Conservation (phyloP, 2,329 filamentous ascomycete species). For the Botrytis porri region DNA sequence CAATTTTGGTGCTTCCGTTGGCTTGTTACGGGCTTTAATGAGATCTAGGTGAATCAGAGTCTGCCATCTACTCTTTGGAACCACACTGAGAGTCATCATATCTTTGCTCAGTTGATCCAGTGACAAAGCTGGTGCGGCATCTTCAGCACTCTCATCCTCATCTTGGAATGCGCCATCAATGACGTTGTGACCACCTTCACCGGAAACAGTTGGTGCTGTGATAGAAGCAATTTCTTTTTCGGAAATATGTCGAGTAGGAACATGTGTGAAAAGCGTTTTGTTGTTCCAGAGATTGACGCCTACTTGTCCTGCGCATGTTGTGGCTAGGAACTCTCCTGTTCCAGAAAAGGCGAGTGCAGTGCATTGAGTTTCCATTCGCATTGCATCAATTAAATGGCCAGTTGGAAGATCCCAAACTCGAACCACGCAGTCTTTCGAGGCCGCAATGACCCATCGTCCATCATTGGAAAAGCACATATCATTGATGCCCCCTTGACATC, state of each 20-base stretch:
- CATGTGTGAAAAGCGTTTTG: constrained; percentile 82
- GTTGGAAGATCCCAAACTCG: constrained; percentile 95
- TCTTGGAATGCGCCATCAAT: constrained; percentile 73
- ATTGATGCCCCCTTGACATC: constrained; percentile 68
- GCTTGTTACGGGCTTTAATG: constrained; percentile 89
- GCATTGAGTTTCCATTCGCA: constrained; percentile 74
- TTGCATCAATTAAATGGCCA: constrained; percentile 89
- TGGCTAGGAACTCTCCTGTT: constrained; percentile 92
- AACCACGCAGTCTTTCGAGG: constrained; percentile 75
- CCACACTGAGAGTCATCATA: constrained; percentile 83
- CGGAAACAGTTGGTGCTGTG: constrained; percentile 70
- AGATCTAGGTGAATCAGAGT: constrained; percentile 88
- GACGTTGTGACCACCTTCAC: constrained; percentile 73
- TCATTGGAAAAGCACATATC: constrained; percentile 90
- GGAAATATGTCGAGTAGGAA: constrained; percentile 80
- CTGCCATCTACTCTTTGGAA: constrained; percentile 91
- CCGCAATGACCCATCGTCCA: constrained; percentile 88
- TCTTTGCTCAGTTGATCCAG: constrained; percentile 78
- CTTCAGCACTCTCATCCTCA: constrained; percentile 49
- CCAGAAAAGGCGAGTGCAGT: constrained; percentile 82
- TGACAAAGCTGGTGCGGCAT: constrained; percentile 52
- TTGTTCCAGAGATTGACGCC: constrained; percentile 98
- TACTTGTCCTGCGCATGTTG: constrained; percentile 74
- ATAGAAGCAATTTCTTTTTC: constrained; percentile 69
- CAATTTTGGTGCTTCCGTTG: constrained; percentile 83